Evolutionary conservation across 2,329 filamentous ascomycete species (phyloP).

Genomic region (Teratosphaeria destructans): DNA sequence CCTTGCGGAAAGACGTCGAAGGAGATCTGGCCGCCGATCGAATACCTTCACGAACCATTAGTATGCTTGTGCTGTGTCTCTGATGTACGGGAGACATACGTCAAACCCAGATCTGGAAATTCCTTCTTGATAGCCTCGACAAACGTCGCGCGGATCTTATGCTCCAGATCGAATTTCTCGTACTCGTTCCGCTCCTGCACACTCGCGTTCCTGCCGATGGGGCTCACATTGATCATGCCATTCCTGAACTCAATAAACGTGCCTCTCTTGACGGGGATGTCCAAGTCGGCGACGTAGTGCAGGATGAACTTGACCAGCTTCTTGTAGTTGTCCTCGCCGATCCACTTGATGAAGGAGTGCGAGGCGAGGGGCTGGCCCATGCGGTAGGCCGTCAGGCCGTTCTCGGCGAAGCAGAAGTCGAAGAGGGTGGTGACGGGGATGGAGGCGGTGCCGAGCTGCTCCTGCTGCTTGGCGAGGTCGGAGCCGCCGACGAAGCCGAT

Average conservation of each 20-base stretch:
- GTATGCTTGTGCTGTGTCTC: neutral
- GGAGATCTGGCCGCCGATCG: constrained; percentile 93
- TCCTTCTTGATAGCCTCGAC: constrained; percentile 66
- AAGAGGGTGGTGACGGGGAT: constrained; percentile 73
- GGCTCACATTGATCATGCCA: constrained; percentile 81
- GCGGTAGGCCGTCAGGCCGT: constrained; percentile 85
- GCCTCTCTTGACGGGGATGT: constrained; percentile 71
- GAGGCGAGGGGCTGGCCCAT: constrained; percentile 64
- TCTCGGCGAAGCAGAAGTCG: constrained; percentile 96
- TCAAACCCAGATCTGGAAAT: constrained; percentile 76
- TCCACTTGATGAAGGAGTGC: constrained; percentile 81
- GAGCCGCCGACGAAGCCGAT: constrained; percentile 91
- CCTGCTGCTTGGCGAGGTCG: constrained; percentile 87
- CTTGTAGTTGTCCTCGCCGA: constrained; percentile 82
- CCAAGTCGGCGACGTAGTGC: constrained; percentile 74
- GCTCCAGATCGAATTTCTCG: constrained; percentile 66
- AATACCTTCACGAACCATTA: constrained; percentile 50
- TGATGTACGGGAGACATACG: constrained; percentile 44
- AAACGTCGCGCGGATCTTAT: constrained; percentile 66
- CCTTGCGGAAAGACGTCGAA: constrained; percentile 95
- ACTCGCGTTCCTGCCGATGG: constrained; percentile 77
- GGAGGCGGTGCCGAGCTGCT: constrained; percentile 68
- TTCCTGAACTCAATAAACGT: constrained; percentile 85
- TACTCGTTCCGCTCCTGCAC: constrained; percentile 72
- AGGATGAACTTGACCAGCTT: constrained; percentile 64